Percentiles rank a stretch among this genome's conserved stretches.
Conservation (phyloP, 73 alveolate genomes). For the Paramecium sonneborni region DNA sequence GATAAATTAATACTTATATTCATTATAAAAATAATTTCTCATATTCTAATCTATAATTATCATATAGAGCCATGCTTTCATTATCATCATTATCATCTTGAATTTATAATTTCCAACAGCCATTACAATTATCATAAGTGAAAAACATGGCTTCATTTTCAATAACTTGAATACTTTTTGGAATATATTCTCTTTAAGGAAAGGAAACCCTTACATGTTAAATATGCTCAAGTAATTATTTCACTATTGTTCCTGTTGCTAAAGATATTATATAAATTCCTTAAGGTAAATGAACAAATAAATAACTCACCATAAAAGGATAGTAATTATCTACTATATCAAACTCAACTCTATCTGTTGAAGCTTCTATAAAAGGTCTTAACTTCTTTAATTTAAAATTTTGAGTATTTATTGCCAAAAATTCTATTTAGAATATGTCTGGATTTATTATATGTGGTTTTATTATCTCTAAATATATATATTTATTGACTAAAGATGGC, state of each 20-base stretch:
- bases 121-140: neutral
- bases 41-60: neutral
- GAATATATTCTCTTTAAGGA: neutral
- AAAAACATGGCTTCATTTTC: conserved; percentile 20
- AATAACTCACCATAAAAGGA: conserved; percentile 36
- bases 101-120: conserved; percentile 10
- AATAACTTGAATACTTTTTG: conserved; percentile 20
- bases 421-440: neutral
- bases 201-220: neutral
- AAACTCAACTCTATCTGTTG: conserved; percentile 1
- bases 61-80: neutral
- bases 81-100: conserved; percentile 38
- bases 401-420: conserved; percentile 16
- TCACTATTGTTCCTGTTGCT: conserved; percentile 18
- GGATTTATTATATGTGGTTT: neutral
- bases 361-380: neutral
- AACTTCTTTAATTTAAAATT: conserved; percentile 9
- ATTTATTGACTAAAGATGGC: neutral
- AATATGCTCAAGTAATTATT: neutral
- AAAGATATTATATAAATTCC: neutral
- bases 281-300: conserved; percentile 6
- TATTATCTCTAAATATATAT: neutral
- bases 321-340: conserved; percentile 44
- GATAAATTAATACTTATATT: neutral
- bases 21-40: conserved; percentile 42